Conservation (phyloP, 2,329 filamentous ascomycete genomes). For the Botryosphaeria dothidea region DNA sequence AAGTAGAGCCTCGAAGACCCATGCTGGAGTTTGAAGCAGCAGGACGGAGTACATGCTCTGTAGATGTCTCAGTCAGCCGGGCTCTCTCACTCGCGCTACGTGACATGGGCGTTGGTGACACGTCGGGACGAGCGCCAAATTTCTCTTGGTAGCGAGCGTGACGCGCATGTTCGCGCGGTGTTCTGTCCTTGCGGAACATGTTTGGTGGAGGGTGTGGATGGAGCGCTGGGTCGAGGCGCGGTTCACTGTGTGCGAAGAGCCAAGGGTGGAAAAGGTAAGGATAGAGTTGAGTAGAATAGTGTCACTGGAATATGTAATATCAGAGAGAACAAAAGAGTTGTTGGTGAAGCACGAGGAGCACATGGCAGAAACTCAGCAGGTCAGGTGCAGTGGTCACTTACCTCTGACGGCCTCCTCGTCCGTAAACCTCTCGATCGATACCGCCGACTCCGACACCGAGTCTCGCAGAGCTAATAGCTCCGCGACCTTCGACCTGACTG, state of each 20-base stretch:
- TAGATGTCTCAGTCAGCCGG: not conserved
- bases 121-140: not conserved
- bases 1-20: not conserved
- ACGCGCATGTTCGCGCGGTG: not conserved
- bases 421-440: constrained; percentile 43
- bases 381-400: constrained; percentile 24
- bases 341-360: not conserved
- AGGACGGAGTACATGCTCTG: constrained; percentile 44
- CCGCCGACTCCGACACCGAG: constrained; percentile 43
- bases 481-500: constrained; percentile 41
- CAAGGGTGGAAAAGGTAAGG: not conserved
- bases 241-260: too few relatives aligned
- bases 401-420: constrained; percentile 46
- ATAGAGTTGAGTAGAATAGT: not conserved
- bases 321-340: not conserved
- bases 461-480: constrained; percentile 43
- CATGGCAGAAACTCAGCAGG: not conserved
- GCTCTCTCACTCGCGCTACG: not conserved
- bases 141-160: not conserved
- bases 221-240: not conserved
- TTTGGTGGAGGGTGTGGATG: not conserved
- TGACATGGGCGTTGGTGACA: not conserved
- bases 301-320: not conserved
- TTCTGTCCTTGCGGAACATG: not conserved
- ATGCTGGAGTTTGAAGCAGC: constrained; percentile 35